Evolutionary conservation across 75 land plant species (phyloP), one percentile per base, ranked within the genome.

Genomic region (Azolla pinnata): DNA sequence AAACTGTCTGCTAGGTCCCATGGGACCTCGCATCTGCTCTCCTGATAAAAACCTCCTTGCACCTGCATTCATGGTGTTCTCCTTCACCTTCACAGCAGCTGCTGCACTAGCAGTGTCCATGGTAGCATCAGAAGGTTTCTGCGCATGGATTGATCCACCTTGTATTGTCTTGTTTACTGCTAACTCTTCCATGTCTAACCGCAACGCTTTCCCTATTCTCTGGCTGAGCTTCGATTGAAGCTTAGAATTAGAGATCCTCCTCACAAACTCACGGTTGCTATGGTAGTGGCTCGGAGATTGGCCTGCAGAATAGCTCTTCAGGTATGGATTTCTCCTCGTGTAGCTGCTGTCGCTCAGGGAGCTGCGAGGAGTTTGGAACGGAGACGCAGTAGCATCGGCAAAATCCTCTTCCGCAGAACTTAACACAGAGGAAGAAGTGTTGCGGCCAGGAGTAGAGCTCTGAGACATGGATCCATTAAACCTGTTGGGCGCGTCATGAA

Each of bases 391-490:
- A 4, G 49, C 49, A 46, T 46, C 49, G 23, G 21, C n/a, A 17
- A 46, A 46, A 3, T 46, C 49, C n/a, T 46, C 49, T 2, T 2
- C 49, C 7, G 42, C 7, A 18, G n/a, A 23, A 17, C 49, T 14
- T 23, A 18, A 46, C 4, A 18, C 49, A 2, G 23, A 18, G 10
- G 49, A 46, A 18, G 21, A 18, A 18, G 49, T 18, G n/a, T 23
- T 46, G 49, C 49, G 49, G 14, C 23, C n/a, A 46, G 49, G 49
- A 18, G 49, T 46, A 4, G 49, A 46, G 17, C 21, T 46, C 14
- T 17, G 49, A 14, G 49, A 46, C n/a, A n/a, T n/a, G n/a, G n/a
- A n/a, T n/a, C n/a, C n/a, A 2, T 23, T 23, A 46, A 46, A 46
- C 49, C 49, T 18, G 14, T 23, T 46, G 23, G 49, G 21, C 2